Evolutionary conservation across 1,139 yeast genomes (phyloP), one percentile per base, ranked within the genome.

Genomic region (Hanseniaspora uvarum): DNA sequence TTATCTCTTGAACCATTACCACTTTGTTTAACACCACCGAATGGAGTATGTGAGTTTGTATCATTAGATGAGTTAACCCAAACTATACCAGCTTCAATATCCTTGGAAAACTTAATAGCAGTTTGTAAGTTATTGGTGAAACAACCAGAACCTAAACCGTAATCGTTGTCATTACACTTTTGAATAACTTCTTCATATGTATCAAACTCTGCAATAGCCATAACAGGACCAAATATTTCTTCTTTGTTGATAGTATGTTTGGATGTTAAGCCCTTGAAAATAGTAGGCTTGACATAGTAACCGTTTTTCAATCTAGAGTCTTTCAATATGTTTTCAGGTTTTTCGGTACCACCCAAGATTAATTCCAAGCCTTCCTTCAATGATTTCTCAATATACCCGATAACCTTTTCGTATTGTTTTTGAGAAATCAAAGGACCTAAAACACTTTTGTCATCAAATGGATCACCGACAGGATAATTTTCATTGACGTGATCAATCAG

Each of bases 141-240:
- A 33, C 86, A 73, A 60, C 86, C 81, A 41, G 92, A 89, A 58
- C 86, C 89, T 60, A 83, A 75, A 57, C 89, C 89, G 65, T 83
- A 86, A 47, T 72, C 75, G 38, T 88, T 72, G 64, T 80, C 80
- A 67, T 85, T 85, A 56, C 94, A 92, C 61, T 76, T 71, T 54
- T 69, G 69, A 49, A 86, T 67, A 31, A 78, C 94, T 64, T 86
- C 89, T 56, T 83, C 88, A 56, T 77, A 78, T 44, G 82, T 76
- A 55, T 72, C 70, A 70, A 86, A 86, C 69, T 80, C 80, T 60
- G 80, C 74, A 55, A 83, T 73, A 18, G 85, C 77, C 54, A 83
- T 84, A 47, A 86, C 94, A 28, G 95, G 95, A 39, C 95, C 95
- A 65, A 86, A 86, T 61, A 86, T 84, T 70, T 82, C 88, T 61